Evolutionary conservation across 1,284 basidiomycete genomes (phyloP).

Genomic region (Moesziomyces globuligerus): DNA sequence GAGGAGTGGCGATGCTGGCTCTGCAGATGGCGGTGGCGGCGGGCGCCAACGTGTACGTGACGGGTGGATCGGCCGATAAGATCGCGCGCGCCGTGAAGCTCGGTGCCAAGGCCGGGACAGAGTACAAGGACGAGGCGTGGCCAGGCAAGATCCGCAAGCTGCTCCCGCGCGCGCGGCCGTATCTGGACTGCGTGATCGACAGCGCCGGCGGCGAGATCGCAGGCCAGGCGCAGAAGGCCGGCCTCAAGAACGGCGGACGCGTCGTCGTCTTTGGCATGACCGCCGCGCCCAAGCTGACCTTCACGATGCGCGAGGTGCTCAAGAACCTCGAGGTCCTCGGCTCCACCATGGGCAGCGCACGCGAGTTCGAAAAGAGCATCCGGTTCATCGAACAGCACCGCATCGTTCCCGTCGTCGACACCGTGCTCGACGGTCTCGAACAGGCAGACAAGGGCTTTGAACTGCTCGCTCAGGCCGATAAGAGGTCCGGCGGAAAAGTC

Average conservation of each 20-base stretch:
- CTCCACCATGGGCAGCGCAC: slow-evolving; percentile 82
- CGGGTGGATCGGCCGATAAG: slow-evolving; percentile 78
- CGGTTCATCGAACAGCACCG: slow-evolving; percentile 76
- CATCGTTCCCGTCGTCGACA: slow-evolving; percentile 80
- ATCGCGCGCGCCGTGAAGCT: slow-evolving; percentile 75
- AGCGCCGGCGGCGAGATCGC: slow-evolving; percentile 82
- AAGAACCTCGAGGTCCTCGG: slow-evolving; percentile 79
- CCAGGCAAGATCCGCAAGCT: slow-evolving; percentile 72
- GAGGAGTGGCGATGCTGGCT: slow-evolving; percentile 82
- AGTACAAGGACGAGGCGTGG: slow-evolving; percentile 81
- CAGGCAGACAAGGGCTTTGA: slow-evolving; percentile 78
- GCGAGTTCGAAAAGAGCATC: slow-evolving; percentile 79
- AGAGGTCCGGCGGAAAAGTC: slow-evolving; percentile 62
- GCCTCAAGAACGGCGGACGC: slow-evolving; percentile 76
- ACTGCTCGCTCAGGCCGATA: slow-evolving; percentile 58
- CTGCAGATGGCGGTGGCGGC: slow-evolving; percentile 80
- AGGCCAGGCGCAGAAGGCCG: slow-evolving; percentile 72
- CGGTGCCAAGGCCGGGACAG: slow-evolving; percentile 81
- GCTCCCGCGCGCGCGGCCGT: slow-evolving; percentile 70
- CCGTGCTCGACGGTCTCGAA: slow-evolving; percentile 77
- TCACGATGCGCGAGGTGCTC: slow-evolving; percentile 84
- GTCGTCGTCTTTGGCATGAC: slow-evolving; percentile 78
- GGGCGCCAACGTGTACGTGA: slow-evolving; percentile 84
- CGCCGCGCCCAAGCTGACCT: slow-evolving; percentile 72
- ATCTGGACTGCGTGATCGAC: slow-evolving; percentile 80